Conservation (phyloP, 148 eudicot genomes). For the Nyssa sinensis region DNA sequence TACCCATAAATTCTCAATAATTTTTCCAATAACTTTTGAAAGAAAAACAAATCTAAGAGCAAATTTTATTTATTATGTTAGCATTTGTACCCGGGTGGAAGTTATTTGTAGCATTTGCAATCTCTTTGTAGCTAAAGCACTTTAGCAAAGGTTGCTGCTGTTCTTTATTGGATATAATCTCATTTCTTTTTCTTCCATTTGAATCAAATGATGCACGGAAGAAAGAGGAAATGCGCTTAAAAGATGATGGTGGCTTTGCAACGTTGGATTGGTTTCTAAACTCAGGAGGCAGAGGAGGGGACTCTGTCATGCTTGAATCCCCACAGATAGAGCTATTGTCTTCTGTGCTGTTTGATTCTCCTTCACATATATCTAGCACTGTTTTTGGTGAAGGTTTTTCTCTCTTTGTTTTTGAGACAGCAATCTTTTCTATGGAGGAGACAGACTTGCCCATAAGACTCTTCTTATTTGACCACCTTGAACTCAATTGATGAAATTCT, state of each 20-base stretch:
- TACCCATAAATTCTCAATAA: not conserved
- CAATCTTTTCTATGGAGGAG: conserved; percentile 17
- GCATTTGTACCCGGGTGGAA: conserved; percentile 64
- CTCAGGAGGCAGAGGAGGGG: conserved; percentile 13
- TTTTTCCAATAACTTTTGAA: not conserved
- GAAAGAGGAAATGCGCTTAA: conserved; percentile 56
- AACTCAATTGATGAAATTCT: conserved; percentile 20
- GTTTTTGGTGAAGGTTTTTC: conserved; percentile 66
- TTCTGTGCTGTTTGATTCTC: conserved; percentile 41
- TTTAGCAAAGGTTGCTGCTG: conserved; percentile 51
- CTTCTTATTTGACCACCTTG: conserved; percentile 18
- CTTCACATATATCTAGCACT: conserved; percentile 44
- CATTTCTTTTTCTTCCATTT: conserved; percentile 28
- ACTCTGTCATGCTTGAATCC: conserved; percentile 37
- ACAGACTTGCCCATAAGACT: not conserved
- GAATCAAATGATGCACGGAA: conserved; percentile 41
- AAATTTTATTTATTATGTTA: not conserved
- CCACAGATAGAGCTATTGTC: conserved; percentile 53
- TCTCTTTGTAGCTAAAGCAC: conserved; percentile 76
- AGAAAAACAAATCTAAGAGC: not conserved
- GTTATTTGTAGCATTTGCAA: conserved; percentile 63
- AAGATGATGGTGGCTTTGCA: conserved; percentile 36
- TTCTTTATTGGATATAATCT: conserved; percentile 10
- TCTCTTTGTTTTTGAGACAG: not conserved
- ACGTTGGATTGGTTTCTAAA: conserved; percentile 11